phyloP scores from a whole-genome alignment of 2,329 filamentous ascomycete species.

The Cordyceps pruinosa region DNA sequence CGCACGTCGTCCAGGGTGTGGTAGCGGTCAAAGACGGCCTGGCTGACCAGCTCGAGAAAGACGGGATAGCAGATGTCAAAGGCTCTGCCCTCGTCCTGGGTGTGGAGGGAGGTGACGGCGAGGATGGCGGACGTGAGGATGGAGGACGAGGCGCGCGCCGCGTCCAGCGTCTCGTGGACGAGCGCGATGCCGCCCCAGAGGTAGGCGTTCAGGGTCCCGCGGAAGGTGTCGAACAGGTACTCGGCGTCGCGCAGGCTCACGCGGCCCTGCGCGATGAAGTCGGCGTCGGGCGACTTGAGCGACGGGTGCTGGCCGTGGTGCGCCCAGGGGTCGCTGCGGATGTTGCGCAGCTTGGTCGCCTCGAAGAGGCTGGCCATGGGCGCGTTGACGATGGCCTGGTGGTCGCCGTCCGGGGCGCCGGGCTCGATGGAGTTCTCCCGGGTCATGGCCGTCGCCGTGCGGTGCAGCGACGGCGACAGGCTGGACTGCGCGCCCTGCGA shows the following conservation, averaged over 20 bases:
- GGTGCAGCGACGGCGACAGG: constrained; percentile 16
- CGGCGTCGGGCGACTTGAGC: constrained; percentile 16
- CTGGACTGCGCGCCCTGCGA: neutral
- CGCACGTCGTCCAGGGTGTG: constrained; percentile 52
- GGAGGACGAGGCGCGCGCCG: constrained; percentile 23
- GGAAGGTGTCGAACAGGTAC: constrained; percentile 22
- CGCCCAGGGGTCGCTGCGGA: constrained; percentile 24
- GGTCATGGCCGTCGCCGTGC: constrained; percentile 24
- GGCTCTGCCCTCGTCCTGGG: constrained; percentile 32
- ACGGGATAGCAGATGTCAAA: constrained; percentile 51
- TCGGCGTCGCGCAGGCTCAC: constrained; percentile 23
- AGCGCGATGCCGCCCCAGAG: constrained; percentile 27
- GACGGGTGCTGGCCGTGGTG: constrained; percentile 9
- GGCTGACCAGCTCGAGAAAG: constrained; percentile 50
- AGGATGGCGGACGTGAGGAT: constrained; percentile 26
- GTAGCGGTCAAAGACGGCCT: constrained; percentile 47
- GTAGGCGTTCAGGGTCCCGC: constrained; percentile 25
- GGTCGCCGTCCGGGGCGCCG: constrained; percentile 16
- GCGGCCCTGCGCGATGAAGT: constrained; percentile 25
- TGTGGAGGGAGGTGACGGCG: constrained; percentile 26
- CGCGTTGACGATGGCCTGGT: constrained; percentile 24
- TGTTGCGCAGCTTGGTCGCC: constrained; percentile 27
- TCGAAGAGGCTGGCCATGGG: constrained; percentile 29
- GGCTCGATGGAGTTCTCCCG: constrained; percentile 26
- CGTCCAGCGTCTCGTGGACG: constrained; percentile 22